Percentiles rank a stretch among this genome's conserved stretches.
phyloP scores from a whole-genome alignment of 495 filamentous ascomycete species.

The Bacidia gigantensis region DNA sequence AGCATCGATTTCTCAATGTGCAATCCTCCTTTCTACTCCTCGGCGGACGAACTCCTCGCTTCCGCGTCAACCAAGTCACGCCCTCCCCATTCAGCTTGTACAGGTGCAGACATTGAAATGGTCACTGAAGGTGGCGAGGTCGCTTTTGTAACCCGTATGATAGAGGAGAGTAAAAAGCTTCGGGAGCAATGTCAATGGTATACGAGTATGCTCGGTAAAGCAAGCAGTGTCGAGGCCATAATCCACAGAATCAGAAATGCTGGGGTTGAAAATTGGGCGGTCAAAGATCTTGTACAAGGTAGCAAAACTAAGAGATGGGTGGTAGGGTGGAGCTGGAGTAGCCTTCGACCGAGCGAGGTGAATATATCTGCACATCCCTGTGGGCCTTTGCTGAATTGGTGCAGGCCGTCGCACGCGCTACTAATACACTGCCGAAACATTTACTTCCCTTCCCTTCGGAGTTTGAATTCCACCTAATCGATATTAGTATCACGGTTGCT shows the following conservation, averaged over 20 bases:
- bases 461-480: conserved; percentile 29
- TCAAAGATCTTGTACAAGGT: conserved; percentile 69
- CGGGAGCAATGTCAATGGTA: conserved; percentile 64
- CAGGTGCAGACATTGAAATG: conserved; percentile 75
- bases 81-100: conserved; percentile 65
- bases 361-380: conserved; percentile 7
- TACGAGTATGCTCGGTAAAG: conserved; percentile 80
- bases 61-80: conserved; percentile 51
- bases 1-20: conserved; percentile 83
- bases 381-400: not conserved
- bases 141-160: conserved; percentile 59
- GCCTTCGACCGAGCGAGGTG: conserved; percentile 50
- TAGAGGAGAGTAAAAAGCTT: conserved; percentile 55
- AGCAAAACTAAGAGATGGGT: conserved; percentile 74
- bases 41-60: conserved; percentile 49
- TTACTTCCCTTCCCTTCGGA: conserved; percentile 46
- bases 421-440: conserved; percentile 41
- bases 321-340: conserved; percentile 72
- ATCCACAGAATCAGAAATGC: conserved; percentile 45
- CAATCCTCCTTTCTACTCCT: conserved; percentile 89
- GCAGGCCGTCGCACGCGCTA: conserved; percentile 43
- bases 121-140: conserved; percentile 74
- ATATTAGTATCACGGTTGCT: conserved; percentile 19
- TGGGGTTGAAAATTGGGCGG: conserved; percentile 63
- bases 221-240: conserved; percentile 52